Evolutionary conservation across 2,329 filamentous ascomycete genomes (phyloP).

Genomic region (Tolypocladium endophyticum): DNA sequence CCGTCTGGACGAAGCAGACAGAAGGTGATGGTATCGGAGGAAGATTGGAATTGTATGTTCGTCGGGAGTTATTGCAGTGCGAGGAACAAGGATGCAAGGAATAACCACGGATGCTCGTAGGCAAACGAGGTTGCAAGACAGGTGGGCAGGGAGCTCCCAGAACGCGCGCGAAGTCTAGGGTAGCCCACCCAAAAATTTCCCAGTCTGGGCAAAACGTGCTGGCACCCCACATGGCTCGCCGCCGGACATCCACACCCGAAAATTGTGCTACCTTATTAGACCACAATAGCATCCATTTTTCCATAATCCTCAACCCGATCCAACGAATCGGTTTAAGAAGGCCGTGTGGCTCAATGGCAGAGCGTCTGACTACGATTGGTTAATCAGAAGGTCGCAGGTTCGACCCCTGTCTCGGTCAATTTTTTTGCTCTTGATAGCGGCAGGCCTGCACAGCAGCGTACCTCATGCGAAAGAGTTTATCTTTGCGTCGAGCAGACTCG

Average conservation of each 20-base stretch:
- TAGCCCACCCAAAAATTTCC: neutral
- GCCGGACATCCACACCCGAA: neutral
- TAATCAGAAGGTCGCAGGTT: neutral
- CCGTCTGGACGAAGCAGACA: neutral
- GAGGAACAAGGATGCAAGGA: neutral
- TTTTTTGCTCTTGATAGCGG: neutral
- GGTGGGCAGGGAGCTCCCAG: neutral
- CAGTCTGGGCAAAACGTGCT: neutral
- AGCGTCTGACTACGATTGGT: neutral
- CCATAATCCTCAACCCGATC: neutral
- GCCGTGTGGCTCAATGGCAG: neutral
- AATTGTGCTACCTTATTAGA: neutral
- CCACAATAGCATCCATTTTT: neutral
- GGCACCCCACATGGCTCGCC: neutral
- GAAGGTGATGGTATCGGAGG: neutral
- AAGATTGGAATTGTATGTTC: neutral
- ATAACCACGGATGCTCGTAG: neutral
- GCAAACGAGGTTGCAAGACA: neutral
- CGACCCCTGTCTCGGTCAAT: neutral
- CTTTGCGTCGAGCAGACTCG: no score
- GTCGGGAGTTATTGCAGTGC: neutral
- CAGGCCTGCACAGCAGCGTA: no score
- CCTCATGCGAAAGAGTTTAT: no score
- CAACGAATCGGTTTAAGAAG: neutral
- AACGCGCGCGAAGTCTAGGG: neutral